These are phyloP conservation scores for Kuraishia piskuri DNA, from an alignment of 805 yeast species.

Conservation along the genomic window DNA sequence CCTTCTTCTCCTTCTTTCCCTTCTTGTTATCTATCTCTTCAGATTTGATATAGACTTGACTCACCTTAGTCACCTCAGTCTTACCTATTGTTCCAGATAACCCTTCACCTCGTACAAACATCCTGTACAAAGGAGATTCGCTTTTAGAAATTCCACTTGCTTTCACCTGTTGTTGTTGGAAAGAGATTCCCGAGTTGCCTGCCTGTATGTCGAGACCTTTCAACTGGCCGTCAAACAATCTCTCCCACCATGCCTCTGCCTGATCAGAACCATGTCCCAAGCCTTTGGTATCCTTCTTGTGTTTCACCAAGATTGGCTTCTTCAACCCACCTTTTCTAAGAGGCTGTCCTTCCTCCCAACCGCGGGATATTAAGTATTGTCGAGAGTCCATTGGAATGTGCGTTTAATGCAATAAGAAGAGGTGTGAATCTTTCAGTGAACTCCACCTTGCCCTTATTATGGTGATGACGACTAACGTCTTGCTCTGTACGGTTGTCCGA, in stretches of 20 bases:
- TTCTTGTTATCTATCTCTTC: constrained; percentile 15
- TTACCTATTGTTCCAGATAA: constrained; percentile 65
- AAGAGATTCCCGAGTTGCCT: constrained; percentile 27
- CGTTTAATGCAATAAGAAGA: not conserved
- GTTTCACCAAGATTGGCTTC: constrained; percentile 83
- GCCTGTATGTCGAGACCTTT: constrained; percentile 57
- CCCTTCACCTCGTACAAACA: constrained; percentile 86
- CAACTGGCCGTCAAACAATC: constrained; percentile 87
- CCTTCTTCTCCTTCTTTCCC: constrained; percentile 13
- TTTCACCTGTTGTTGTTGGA: constrained; percentile 42
- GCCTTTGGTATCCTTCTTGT: constrained; percentile 86
- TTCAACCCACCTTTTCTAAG: constrained; percentile 69
- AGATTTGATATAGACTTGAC: constrained; percentile 12
- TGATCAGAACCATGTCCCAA: constrained; percentile 73
- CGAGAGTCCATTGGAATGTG: constrained; percentile 60
- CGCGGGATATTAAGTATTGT: constrained; percentile 64
- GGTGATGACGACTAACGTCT: too few species aligned
- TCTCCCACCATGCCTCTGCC: constrained; percentile 95
- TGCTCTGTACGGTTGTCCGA: too few species aligned
- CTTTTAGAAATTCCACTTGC: constrained; percentile 39
- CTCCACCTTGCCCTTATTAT: too few species aligned
- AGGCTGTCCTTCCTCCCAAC: constrained; percentile 93
- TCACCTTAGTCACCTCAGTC: constrained; percentile 10
- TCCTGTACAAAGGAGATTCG: constrained; percentile 66
- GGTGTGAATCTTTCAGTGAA: not conserved